A percentile compares a stretch with the other conserved stretches of the same genome.
Conservation (phyloP, 768 basidiomycete genomes). For the Boletus insuetus region DNA sequence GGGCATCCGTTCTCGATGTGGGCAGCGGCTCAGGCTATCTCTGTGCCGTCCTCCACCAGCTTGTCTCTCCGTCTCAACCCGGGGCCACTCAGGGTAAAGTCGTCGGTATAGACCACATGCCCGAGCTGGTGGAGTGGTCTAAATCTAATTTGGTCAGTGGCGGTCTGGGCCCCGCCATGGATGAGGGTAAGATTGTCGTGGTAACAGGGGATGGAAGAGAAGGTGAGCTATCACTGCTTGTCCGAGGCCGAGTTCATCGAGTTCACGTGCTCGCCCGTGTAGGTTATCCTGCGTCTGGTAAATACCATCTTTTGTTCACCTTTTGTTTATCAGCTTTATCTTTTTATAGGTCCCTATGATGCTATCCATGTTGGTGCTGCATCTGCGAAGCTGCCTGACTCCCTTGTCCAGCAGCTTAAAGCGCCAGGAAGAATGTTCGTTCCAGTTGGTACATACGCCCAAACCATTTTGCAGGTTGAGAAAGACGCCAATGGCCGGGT, state of each 20-base stretch:
- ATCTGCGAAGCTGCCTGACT: constrained; percentile 65
- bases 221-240: constrained; percentile 39
- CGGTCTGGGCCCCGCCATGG: constrained; percentile 53
- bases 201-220: constrained; percentile 77
- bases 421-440: constrained; percentile 86
- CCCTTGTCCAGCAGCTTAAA: constrained; percentile 76
- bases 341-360: constrained; percentile 62
- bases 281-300: constrained; percentile 39
- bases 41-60: constrained; percentile 73
- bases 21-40: constrained; percentile 90
- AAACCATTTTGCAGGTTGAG: constrained; percentile 74
- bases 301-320: not conserved
- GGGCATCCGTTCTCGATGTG: constrained; percentile 80
- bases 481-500: constrained; percentile 72
- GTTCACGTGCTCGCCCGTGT: not conserved
- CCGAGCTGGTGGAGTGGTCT: constrained; percentile 72
- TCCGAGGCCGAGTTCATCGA: not conserved
- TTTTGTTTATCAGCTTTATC: not conserved
- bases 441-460: constrained; percentile 67
- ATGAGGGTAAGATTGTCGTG: constrained; percentile 56
- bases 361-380: constrained; percentile 96
- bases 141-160: constrained; percentile 64
- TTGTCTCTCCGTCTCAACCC: constrained; percentile 42
- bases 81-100: constrained; percentile 49
- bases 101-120: constrained; percentile 90